phyloP scores from a whole-genome alignment of 2,329 filamentous ascomycete species.

The Botrytis pseudocinerea region DNA sequence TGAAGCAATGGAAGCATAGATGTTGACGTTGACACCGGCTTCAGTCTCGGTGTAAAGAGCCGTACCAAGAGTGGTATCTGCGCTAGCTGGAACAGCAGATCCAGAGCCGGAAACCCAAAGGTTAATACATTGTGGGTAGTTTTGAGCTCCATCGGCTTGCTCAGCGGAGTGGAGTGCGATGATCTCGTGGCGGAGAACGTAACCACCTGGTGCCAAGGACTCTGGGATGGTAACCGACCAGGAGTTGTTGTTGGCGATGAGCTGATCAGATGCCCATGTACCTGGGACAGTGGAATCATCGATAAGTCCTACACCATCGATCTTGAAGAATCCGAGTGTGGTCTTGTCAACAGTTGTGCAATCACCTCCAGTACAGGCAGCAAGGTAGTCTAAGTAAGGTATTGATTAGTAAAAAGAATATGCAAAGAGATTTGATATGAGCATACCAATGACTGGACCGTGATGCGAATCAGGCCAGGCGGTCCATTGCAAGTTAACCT shows the following conservation, averaged over 20 bases:
- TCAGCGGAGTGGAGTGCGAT: slow-evolving; percentile 39
- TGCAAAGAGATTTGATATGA: too few relatives aligned
- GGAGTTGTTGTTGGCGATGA: slow-evolving; percentile 55
- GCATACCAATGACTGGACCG: slow-evolving; percentile 37
- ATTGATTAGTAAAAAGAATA: not conserved
- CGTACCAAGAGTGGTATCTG: slow-evolving; percentile 43
- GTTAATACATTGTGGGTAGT: slow-evolving; percentile 54
- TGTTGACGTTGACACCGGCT: slow-evolving; percentile 45
- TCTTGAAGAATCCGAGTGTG: slow-evolving; percentile 47
- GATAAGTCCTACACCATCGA: slow-evolving; percentile 44
- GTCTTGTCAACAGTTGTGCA: slow-evolving; percentile 46
- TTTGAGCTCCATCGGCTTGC: slow-evolving; percentile 49
- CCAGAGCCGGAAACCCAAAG: slow-evolving; percentile 49
- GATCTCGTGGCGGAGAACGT: slow-evolving; percentile 51
- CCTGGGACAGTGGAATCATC: slow-evolving; percentile 41
- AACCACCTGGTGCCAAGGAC: slow-evolving; percentile 47
- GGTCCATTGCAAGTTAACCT: slow-evolving; percentile 51
- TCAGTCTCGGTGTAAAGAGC: slow-evolving; percentile 47
- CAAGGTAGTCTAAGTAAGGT: slow-evolving; percentile 35
- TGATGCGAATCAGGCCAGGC: slow-evolving; percentile 52
- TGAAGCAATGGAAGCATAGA: slow-evolving; percentile 42
- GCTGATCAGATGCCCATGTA: slow-evolving; percentile 47
- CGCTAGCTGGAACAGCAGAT: slow-evolving; percentile 39
- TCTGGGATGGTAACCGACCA: slow-evolving; percentile 51
- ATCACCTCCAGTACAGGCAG: slow-evolving; percentile 42